Conservation (phyloP, 192 early-diverging fungal species). For the Thoreauomyces humboldtii region DNA sequence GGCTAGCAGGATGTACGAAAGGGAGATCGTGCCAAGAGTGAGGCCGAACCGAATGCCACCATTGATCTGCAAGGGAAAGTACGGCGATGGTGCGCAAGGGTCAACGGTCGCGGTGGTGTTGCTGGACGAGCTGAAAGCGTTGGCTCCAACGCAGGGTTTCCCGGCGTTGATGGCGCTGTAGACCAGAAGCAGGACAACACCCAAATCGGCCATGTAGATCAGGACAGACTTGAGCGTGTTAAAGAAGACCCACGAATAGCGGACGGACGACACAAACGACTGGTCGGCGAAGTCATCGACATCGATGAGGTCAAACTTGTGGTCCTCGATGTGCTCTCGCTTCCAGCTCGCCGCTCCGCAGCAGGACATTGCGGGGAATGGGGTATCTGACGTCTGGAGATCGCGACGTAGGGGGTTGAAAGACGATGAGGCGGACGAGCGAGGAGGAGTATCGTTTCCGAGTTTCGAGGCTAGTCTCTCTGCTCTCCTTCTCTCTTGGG, state of each 20-base stretch:
- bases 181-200: constrained; percentile 66
- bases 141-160: neutral
- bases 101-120: too few relatives aligned
- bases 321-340: constrained; percentile 72
- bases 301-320: constrained; percentile 88
- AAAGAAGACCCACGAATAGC: constrained; percentile 22
- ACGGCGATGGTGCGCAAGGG: too few relatives aligned
- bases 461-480: too few relatives aligned
- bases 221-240: constrained; percentile 69
- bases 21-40: constrained; percentile 60
- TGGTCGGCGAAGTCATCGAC: constrained; percentile 65
- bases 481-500: too few relatives aligned
- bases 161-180: constrained; percentile 20
- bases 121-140: neutral
- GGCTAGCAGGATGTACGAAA: constrained; percentile 66
- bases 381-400: too few relatives aligned
- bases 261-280: neutral
- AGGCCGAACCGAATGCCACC: constrained; percentile 31
- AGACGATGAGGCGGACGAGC: too few relatives aligned
- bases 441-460: too few relatives aligned
- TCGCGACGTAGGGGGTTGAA: too few relatives aligned
- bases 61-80: constrained; percentile 15
- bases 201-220: constrained; percentile 79
- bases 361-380: constrained; percentile 36
- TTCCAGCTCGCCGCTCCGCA: constrained; percentile 66